Evolutionary conservation across 306 rosid genomes (phyloP), one percentile per base, ranked within the genome.

Genomic region (Rubus parviflorus): DNA sequence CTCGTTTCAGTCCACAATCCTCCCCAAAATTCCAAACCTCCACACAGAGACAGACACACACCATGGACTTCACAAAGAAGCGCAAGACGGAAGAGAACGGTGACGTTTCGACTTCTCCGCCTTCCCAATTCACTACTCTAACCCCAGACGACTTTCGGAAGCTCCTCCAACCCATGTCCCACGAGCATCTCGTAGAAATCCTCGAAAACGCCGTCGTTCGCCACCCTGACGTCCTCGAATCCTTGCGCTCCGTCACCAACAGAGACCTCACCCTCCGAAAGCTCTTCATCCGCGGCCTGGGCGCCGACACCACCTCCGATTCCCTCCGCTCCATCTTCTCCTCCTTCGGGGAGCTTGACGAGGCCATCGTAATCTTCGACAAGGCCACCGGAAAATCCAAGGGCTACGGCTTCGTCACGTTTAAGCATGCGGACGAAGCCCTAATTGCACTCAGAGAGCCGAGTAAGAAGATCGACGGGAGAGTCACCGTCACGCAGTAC

Each of bases 271-370:
- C 96, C 19, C 96, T 85, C 78, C 96, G 96, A 1, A 90, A 90
- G 81, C 87, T 90, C 14, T 90, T 90, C 79, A 69, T 90, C 77
- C 93, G 96, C 1, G 96, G 96, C n/a, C 91, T 90, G 11, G 88
- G 90, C 1, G 85, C 87, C 81, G 96, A 90, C 38, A 88, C 96
- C 47, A 85, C 96, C 71, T 85, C 89, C 45, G 93, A 90, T 7
- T 89, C 91, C 61, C 91, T 90, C 72, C 93, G 96, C 4, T 57
- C 67, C 6, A 81, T 90, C 63, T 90, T 90, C 74, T 85, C 93
- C 23, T 1, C 89, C 65, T 88, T 40, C 71, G 93, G 93, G 12
- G 88, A 87, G 25, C 93, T 88, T 10, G 93, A 90, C 42, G 96
- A 90, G 62, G 96, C 93, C 2, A 81, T 90, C 6, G 91, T 88